A percentile compares a stretch with the other conserved stretches of the same genome.
These are phyloP conservation scores for Saturnispora saitoi DNA, from an alignment of 805 yeast species.

Conservation along the genomic window DNA sequence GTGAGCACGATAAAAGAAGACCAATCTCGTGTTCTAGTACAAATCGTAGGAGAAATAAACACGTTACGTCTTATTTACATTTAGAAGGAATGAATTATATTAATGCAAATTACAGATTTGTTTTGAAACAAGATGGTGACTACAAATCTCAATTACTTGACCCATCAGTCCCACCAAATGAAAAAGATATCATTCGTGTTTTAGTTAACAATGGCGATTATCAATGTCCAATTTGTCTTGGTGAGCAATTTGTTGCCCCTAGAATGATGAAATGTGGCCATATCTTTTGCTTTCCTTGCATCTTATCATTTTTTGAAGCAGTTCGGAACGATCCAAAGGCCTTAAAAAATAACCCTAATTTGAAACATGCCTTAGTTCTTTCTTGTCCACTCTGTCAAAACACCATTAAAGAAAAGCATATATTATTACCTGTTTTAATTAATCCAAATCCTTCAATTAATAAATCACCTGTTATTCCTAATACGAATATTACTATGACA, in stretches of 20 bases:
- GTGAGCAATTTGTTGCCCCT: slow-evolving; percentile 82
- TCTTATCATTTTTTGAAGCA: slow-evolving; percentile 60
- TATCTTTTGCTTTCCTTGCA: slow-evolving; percentile 75
- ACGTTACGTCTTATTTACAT: slow-evolving; percentile 25
- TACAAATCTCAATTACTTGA: slow-evolving; percentile 54
- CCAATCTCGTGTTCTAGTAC: slow-evolving; percentile 12
- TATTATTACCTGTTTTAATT: slow-evolving; percentile 57
- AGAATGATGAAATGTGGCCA: slow-evolving; percentile 96
- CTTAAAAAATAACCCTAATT: slow-evolving; percentile 20
- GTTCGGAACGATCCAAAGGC: slow-evolving; percentile 11
- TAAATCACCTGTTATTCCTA: slow-evolving; percentile 45
- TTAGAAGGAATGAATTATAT: slow-evolving; percentile 60
- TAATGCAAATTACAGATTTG: slow-evolving; percentile 77
- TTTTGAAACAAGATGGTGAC: slow-evolving; percentile 57
- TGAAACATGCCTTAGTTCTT: slow-evolving; percentile 19
- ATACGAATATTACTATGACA: slow-evolving; percentile 48
- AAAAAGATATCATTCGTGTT: slow-evolving; percentile 56
- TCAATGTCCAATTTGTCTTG: slow-evolving; percentile 86
- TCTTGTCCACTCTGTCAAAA: slow-evolving; percentile 74
- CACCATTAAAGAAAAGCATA: slow-evolving; percentile 41
- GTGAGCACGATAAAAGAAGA: slow-evolving; percentile 7
- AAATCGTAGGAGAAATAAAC: slow-evolving; percentile 15
- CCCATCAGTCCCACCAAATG: slow-evolving; percentile 67
- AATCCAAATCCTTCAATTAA: slow-evolving; percentile 35
- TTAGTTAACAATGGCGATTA: slow-evolving; percentile 57